Percentiles rank a stretch among this genome's conserved stretches.
Evolutionary conservation across 2,329 filamentous ascomycete genomes (phyloP).

Genomic region (Blastomyces emzantsi): DNA sequence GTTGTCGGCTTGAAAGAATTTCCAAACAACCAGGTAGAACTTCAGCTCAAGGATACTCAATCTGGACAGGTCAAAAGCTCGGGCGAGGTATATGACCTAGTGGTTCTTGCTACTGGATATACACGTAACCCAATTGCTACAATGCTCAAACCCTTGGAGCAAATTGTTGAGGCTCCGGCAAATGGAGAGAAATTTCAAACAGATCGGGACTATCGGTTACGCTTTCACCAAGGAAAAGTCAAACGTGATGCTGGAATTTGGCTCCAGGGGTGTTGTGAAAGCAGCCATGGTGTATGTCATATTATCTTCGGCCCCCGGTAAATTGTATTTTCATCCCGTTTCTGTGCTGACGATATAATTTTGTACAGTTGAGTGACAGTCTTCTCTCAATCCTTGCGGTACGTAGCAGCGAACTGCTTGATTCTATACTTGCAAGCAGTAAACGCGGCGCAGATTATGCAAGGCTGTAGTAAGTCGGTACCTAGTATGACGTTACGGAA

Average conservation of each 20-base stretch:
- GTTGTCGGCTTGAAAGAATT: conserved; percentile 53
- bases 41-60: conserved; percentile 11
- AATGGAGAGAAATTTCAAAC: conserved; percentile 43
- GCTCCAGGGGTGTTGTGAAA: conserved; percentile 91
- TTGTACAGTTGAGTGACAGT: conserved; percentile 57
- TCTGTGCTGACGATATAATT: conserved; percentile 4
- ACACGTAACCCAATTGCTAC: conserved; percentile 65
- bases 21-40: conserved; percentile 27
- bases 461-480: conserved; percentile 10
- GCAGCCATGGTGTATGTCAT: conserved; percentile 59
- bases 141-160: conserved; percentile 50
- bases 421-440: conserved; percentile 15
- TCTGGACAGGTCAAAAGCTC: conserved; percentile 12
- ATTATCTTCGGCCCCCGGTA: not conserved
- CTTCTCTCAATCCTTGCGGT: conserved; percentile 69
- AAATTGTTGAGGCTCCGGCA: conserved; percentile 9
- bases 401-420: conserved; percentile 17
- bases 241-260: conserved; percentile 69
- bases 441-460: conserved; percentile 13
- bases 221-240: conserved; percentile 60
- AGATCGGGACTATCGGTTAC: conserved; percentile 66
- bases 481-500: not conserved
- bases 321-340: not conserved
- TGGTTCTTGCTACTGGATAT: conserved; percentile 87
- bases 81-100: conserved; percentile 57